Evolutionary conservation across 2,329 filamentous ascomycete species (phyloP).

Genomic region (Clarireedia paspali): DNA sequence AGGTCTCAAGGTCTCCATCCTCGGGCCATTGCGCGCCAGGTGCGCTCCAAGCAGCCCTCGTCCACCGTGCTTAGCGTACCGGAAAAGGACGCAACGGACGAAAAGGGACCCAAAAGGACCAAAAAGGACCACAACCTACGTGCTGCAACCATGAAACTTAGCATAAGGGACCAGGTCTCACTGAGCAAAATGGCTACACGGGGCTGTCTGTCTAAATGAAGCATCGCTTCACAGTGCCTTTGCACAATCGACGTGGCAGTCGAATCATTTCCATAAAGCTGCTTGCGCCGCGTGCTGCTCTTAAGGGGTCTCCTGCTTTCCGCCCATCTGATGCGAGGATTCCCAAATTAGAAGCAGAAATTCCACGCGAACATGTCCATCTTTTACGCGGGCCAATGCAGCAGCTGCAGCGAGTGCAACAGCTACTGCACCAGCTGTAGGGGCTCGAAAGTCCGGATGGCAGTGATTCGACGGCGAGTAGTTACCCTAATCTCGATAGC

Average conservation of each 20-base stretch:
- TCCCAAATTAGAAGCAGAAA: constrained; percentile 6
- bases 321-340: background rate
- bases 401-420: background rate
- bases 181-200: no score
- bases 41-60: no score
- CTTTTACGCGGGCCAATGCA: background rate
- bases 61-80: no score
- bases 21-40: no score
- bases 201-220: background rate
- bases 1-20: no score
- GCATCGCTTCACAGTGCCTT: background rate
- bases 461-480: background rate
- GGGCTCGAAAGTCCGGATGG: background rate
- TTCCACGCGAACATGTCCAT: background rate
- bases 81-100: no score
- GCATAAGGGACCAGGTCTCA: no score
- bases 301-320: background rate
- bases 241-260: background rate
- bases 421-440: constrained; percentile 3
- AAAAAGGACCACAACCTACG: no score
- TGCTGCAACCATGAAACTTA: no score
- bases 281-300: background rate
- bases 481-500: background rate
- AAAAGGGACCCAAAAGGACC: no score
- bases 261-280: background rate